Conservation (phyloP, 73 alveolate genomes). For the Paramecium caudatum region DNA sequence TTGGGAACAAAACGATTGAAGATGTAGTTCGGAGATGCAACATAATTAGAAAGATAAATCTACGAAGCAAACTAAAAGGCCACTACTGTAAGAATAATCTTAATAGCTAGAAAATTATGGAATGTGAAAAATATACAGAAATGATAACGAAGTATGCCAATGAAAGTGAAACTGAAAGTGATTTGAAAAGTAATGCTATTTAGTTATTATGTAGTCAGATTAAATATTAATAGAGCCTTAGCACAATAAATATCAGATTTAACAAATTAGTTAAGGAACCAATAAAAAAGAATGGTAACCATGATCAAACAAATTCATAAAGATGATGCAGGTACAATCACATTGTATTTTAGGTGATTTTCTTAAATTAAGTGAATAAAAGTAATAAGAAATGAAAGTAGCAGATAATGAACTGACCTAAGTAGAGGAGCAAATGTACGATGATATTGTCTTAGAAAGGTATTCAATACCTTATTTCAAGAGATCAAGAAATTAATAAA, state of each 20-base stretch:
- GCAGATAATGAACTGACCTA: constrained; percentile 58
- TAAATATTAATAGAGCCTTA: constrained; percentile 54
- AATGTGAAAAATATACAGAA: constrained; percentile 12
- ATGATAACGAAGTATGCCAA: background rate
- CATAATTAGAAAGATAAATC: constrained; percentile 4
- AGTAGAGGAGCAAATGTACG: constrained; percentile 53
- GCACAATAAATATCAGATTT: constrained; percentile 51
- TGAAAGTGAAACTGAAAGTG: constrained; percentile 44
- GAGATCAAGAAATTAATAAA: constrained; percentile 63
- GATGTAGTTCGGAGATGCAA: constrained; percentile 14
- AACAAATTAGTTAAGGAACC: constrained; percentile 46
- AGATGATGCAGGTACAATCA: constrained; percentile 30
- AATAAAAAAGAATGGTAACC: constrained; percentile 66
- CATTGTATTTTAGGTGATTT: constrained; percentile 23
- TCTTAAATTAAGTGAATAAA: constrained; percentile 30
- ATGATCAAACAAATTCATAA: constrained; percentile 46
- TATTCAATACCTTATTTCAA: background rate
- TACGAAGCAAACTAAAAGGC: constrained; percentile 11
- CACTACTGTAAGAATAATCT: background rate
- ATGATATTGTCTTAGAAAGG: constrained; percentile 36
- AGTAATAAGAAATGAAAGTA: constrained; percentile 43
- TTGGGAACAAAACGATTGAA: constrained; percentile 3
- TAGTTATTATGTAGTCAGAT: no score
- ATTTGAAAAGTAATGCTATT: background rate
- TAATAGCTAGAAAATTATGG: background rate